A percentile compares a stretch with the other conserved stretches of the same genome.
Evolutionary conservation across 2,329 filamentous ascomycete genomes (phyloP).

Genomic region (Fusarium xyrophilum): DNA sequence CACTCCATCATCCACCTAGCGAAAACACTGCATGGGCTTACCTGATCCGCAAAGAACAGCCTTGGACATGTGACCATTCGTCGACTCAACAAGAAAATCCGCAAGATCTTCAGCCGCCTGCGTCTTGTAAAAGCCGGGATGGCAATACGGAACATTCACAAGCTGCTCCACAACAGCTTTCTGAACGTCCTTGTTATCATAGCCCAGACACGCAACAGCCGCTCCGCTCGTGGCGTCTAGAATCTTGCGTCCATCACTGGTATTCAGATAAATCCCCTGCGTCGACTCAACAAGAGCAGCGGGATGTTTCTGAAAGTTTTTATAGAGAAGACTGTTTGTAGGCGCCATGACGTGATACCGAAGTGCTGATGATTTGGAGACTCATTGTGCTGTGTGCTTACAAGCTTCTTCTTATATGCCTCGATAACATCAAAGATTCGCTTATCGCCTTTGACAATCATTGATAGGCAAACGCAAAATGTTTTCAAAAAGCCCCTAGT

Average conservation of each 20-base stretch:
- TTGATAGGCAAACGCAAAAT: background rate
- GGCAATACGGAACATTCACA: slow-evolving; percentile 30
- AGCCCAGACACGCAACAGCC: slow-evolving; percentile 36
- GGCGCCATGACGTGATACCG: slow-evolving; percentile 17
- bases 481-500: background rate
- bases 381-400: background rate
- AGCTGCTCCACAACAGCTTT: slow-evolving; percentile 33
- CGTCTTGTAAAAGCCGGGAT: slow-evolving; percentile 36
- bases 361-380: background rate
- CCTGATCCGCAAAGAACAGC: slow-evolving; percentile 34
- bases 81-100: slow-evolving; percentile 32
- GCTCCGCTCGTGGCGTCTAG: slow-evolving; percentile 38
- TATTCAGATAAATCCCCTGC: slow-evolving; percentile 28
- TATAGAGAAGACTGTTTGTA: slow-evolving; percentile 37
- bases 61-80: slow-evolving; percentile 29
- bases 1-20: fast-evolving
- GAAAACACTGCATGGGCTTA: no score
- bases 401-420: slow-evolving; percentile 19
- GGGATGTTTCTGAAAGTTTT: slow-evolving; percentile 37
- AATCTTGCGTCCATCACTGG: slow-evolving; percentile 32
- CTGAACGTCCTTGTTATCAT: slow-evolving; percentile 34
- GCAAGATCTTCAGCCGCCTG: slow-evolving; percentile 30
- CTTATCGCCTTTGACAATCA: background rate
- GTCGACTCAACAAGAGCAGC: slow-evolving; percentile 33
- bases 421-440: background rate